Base-by-base conservation (phyloP, 1,139 yeast species). In the Pichia inconspicua region DNA sequence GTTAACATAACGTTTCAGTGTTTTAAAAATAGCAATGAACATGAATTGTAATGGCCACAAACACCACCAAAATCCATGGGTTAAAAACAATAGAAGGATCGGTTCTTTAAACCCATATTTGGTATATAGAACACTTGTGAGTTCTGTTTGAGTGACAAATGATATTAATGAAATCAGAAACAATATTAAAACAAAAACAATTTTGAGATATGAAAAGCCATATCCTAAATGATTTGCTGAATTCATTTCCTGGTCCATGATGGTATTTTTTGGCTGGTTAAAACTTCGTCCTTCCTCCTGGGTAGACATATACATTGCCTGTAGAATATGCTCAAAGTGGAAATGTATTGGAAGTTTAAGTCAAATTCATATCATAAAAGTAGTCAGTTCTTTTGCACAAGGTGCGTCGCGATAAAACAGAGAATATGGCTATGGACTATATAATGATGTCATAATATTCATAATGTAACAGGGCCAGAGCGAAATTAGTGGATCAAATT, bases 41-140 rank as follows among this genome's bases (percentile, higher is more conserved):
- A 70, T n/a, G n/a, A 81, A 74, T 62, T 86, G 95, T 10, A 75
- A 44, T 0, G 92, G 94, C 86, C 90, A 84, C 45, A 85, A 71
- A 17, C 75, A 47, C 74, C 80, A 72, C 95, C 95, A 86, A 15
- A 84, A 76, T 1, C 90, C 85, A 60, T 87, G 96, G 0, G 95
- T 88, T 9, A 85, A 68, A 50, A 77, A 70, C 45, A 87, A 66
- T 50, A 84, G 68, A 35, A 86, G 66, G 22, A 85, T 71, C 0
- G 96, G 96, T 61, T 86, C 92, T 49, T 75, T 66, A 62, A 80
- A 86, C 9, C 74, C 75, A 25, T 72, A 63, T 4, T 71, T 64
- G 38, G 73, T 69, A 58, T 87, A 84, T 7, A 87, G 74, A 50
- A 81, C 82, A 5, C 89, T 78, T 1, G 95, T 87, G 53, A 82